phyloP scores from a whole-genome alignment of 805 yeast species.

The Candida orba region DNA sequence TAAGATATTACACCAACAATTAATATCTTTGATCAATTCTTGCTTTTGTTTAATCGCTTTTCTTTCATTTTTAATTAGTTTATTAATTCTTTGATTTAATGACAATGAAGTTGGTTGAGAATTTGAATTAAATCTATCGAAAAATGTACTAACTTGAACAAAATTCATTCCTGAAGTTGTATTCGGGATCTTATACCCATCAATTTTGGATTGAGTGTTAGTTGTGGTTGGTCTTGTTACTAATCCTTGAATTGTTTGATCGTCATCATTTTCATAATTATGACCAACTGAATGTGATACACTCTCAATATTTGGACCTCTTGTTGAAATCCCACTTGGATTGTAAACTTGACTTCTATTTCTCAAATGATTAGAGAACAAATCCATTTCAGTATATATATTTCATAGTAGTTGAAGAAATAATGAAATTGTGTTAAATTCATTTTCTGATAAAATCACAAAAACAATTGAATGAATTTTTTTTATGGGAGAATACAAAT shows the following conservation, averaged over 20 bases:
- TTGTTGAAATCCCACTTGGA: slow-evolving; percentile 13
- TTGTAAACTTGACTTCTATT: slow-evolving; percentile 6
- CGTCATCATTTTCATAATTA: slow-evolving; percentile 12
- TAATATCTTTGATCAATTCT: slow-evolving; percentile 34
- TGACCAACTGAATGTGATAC: slow-evolving; percentile 7
- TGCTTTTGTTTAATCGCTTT: slow-evolving; percentile 30
- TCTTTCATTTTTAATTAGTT: slow-evolving; percentile 33
- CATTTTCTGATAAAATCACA: not conserved
- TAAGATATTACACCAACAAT: slow-evolving; percentile 34
- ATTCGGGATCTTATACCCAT: not conserved
- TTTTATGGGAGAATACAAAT: too few species aligned
- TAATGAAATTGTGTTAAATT: not conserved
- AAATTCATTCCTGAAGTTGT: slow-evolving; percentile 7
- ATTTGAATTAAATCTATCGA: slow-evolving; percentile 18
- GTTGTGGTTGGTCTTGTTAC: slow-evolving; percentile 14
- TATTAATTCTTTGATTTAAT: slow-evolving; percentile 28
- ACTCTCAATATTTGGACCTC: slow-evolving; percentile 6
- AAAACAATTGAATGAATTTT: too few species aligned
- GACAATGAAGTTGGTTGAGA: slow-evolving; percentile 22
- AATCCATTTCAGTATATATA: too few species aligned
- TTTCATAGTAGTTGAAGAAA: too few species aligned
- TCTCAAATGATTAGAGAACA: too few species aligned
- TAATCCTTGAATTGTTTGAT: slow-evolving; percentile 8
- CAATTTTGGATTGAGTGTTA: not conserved
- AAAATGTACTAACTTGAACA: slow-evolving; percentile 19